These are phyloP conservation scores for Mortierella claussenii DNA, from an alignment of 192 early-diverging fungal genomes.

Conservation along the genomic window DNA sequence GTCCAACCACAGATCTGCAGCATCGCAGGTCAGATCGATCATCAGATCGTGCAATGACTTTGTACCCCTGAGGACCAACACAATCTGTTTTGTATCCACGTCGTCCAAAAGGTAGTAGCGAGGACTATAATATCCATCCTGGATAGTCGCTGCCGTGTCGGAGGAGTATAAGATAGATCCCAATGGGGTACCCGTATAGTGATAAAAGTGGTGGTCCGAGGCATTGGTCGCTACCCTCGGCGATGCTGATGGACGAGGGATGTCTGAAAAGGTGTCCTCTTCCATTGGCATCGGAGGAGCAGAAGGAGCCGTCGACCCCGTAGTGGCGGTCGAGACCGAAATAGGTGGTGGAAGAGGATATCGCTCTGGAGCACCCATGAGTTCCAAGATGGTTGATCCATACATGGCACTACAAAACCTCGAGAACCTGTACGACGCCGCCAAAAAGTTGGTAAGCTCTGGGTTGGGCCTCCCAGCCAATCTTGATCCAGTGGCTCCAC, in stretches of 20 bases:
- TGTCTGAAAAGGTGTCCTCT: too few relatives aligned
- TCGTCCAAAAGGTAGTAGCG: slow-evolving; percentile 61
- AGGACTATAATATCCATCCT: slow-evolving; percentile 53
- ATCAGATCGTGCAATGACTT: slow-evolving; percentile 60
- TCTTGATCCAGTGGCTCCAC: not conserved
- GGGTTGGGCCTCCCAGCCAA: slow-evolving; percentile 11
- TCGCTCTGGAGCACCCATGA: slow-evolving; percentile 45
- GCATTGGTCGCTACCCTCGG: not conserved
- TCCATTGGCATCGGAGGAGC: not conserved
- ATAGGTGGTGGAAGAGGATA: slow-evolving; percentile 24
- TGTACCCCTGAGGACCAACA: slow-evolving; percentile 62
- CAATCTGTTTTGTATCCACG: slow-evolving; percentile 53
- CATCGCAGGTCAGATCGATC: slow-evolving; percentile 63
- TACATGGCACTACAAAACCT: slow-evolving; percentile 52
- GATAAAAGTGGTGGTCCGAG: slow-evolving; percentile 28
- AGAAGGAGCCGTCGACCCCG: not conserved
- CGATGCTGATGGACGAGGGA: not conserved
- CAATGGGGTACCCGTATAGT: slow-evolving; percentile 44
- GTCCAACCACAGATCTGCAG: slow-evolving; percentile 54
- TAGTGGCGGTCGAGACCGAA: not conserved
- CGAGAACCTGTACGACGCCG: slow-evolving; percentile 43
- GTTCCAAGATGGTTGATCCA: slow-evolving; percentile 22
- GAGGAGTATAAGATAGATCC: slow-evolving; percentile 56
- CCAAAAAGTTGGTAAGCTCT: slow-evolving; percentile 50
- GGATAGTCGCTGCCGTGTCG: slow-evolving; percentile 35